Percentiles rank a stretch among this genome's conserved stretches.
phyloP scores from a whole-genome alignment of 2,329 filamentous ascomycete species.

The Colletotrichum aenigma region DNA sequence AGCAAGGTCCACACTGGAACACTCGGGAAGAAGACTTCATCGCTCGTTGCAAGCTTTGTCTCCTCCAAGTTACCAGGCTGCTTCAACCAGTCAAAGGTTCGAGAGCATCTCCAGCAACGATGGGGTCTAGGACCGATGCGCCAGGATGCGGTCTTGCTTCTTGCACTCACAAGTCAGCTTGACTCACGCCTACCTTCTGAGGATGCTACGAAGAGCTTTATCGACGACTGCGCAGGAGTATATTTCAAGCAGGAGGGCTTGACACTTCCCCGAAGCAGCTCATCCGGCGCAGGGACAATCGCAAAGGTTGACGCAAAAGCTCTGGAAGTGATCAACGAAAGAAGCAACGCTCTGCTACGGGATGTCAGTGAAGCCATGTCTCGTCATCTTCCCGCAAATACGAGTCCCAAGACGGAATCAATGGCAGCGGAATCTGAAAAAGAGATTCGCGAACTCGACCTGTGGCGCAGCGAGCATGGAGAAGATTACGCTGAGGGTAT shows the following conservation, averaged over 20 bases:
- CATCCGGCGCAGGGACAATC: constrained; percentile 52
- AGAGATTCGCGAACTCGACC: constrained; percentile 75
- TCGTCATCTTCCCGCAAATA: background rate
- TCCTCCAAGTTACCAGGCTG: constrained; percentile 99
- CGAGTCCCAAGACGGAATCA: constrained; percentile 46
- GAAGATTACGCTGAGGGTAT: constrained; percentile 95
- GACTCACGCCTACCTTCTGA: constrained; percentile 34
- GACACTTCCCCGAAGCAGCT: background rate
- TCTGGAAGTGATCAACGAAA: constrained; percentile 70
- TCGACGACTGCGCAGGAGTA: background rate
- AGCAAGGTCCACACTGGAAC: constrained; percentile 86
- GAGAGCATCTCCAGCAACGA: constrained; percentile 91
- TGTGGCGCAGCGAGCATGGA: constrained; percentile 94
- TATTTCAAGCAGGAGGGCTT: background rate
- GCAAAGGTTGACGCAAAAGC: constrained; percentile 87
- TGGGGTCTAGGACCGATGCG: constrained; percentile 88
- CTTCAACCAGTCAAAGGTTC: constrained; percentile 94
- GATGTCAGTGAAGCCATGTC: background rate
- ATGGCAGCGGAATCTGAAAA: background rate
- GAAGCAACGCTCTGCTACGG: background rate
- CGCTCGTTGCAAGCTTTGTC: constrained; percentile 88
- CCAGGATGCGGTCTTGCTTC: constrained; percentile 86
- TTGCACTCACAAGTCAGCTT: constrained; percentile 92
- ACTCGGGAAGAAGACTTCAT: constrained; percentile 93
- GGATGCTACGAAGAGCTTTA: background rate